phyloP scores from a whole-genome alignment of 2,329 filamentous ascomycete species.

The Neopestalotiopsis sp. region DNA sequence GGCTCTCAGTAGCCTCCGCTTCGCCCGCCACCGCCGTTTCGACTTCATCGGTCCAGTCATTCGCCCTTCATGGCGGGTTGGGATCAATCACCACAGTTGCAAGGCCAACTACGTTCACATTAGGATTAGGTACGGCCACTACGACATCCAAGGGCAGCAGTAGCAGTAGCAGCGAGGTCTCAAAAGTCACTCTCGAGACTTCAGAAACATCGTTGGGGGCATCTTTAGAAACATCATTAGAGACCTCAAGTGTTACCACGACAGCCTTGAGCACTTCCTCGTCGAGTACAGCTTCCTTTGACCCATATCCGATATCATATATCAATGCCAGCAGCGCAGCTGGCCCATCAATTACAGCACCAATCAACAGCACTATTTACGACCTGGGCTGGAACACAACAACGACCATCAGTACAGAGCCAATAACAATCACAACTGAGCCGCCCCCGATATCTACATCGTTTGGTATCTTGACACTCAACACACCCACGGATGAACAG shows the following conservation, averaged over 20 bases:
- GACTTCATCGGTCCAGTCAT: background rate
- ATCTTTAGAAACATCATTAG: background rate
- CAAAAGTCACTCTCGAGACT: background rate
- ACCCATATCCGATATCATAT: background rate
- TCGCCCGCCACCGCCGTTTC: background rate
- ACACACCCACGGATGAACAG: background rate
- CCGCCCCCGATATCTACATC: conserved; percentile 18
- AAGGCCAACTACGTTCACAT: conserved; percentile 2
- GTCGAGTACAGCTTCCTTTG: background rate
- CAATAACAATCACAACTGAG: conserved; percentile 17
- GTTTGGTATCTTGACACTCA: background rate
- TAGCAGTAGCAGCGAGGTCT: background rate
- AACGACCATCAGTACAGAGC: background rate
- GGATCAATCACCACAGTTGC: conserved; percentile 4
- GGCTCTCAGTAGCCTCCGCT: conserved; percentile 1
- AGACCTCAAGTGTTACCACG: background rate
- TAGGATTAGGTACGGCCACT: background rate
- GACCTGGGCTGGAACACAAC: background rate
- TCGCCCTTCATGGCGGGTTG: background rate
- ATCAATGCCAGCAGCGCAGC: background rate
- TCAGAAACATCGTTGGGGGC: background rate
- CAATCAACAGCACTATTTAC: background rate
- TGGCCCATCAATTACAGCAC: background rate
- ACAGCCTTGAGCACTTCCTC: background rate
- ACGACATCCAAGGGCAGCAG: background rate